Evolutionary conservation across 192 early-diverging fungal genomes (phyloP).

Genomic region (Podila minutissima): DNA sequence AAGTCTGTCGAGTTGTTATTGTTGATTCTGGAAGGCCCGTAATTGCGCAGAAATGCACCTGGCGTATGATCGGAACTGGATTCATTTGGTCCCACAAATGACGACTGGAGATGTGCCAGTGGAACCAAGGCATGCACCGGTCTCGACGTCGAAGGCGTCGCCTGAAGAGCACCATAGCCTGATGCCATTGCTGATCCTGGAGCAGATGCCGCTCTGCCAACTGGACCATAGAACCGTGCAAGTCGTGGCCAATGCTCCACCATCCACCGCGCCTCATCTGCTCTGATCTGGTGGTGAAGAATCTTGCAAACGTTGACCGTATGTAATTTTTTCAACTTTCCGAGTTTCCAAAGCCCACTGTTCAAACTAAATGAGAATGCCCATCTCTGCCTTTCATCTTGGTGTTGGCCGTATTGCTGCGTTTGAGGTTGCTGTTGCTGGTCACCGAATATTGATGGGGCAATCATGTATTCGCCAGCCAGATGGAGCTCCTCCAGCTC

Average conservation of each 20-base stretch:
- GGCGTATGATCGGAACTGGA: no score
- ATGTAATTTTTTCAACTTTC: background rate
- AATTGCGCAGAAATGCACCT: no score
- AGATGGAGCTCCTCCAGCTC: constrained; percentile 6
- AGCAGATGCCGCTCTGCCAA: no score
- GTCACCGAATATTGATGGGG: background rate
- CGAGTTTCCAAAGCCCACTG: constrained; percentile 11
- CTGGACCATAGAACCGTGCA: background rate
- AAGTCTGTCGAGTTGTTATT: no score
- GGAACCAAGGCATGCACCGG: no score
- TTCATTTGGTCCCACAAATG: no score
- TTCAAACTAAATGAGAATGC: constrained; percentile 20
- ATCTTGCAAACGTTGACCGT: constrained; percentile 10
- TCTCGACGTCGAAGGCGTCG: no score
- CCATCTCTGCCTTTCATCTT: background rate
- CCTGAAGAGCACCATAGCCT: no score
- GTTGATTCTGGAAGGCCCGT: no score
- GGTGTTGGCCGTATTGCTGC: background rate
- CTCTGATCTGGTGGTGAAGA: constrained; percentile 7
- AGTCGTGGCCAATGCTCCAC: constrained; percentile 11
- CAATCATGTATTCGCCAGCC: constrained; percentile 5
- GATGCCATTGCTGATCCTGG: no score
- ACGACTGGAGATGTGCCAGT: no score
- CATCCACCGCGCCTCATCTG: constrained; percentile 20
- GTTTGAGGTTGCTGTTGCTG: background rate